Base-by-base conservation (phyloP, 2,329 filamentous ascomycete species). In the Penicillium sp. region DNA sequence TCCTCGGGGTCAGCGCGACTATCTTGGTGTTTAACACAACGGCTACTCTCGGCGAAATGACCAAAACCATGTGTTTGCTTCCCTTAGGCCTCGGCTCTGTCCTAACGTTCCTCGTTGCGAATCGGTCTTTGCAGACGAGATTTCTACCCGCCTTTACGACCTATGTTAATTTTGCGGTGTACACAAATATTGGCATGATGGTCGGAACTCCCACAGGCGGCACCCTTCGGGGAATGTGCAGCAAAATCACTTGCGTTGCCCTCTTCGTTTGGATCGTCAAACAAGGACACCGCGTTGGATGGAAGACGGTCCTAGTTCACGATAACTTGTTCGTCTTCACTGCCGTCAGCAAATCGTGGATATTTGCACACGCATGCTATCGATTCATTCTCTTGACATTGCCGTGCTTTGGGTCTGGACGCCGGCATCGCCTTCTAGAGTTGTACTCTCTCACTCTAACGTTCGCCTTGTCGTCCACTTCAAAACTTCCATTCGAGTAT, bases 351-450 rank as follows among this genome's bases (percentile, higher is more conserved):
- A 61, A 60, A 49, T 60, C 59, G 41, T 62, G 60, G 60, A 61
- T 62, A 52, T 56, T 61, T 56, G 56, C 60, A 51, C 60, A 62
- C 50, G 60, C 60, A 17, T 46, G 58, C 46, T 62, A 62, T 56
- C 55, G 60, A 52, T 60, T 56, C 43, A 40, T 62, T 58, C 60
- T 62, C 42, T 52, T 62, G 30, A 62, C 60, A 37, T 54, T 62
- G 52, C 59, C 60, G 18, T 56, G 54, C 49, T 62, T 62, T 52
- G 60, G 59, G 32, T 58, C 54, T 51, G 60, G 60, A 45, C 59
- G 60, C 46, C 56, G 59, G n/a, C 52, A 61, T 52, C 55, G 59
- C 43, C 59, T 62, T 51, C 46, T 62, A 51, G 59, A 62, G 49
- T 29, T 61, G 13, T 62, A 62, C 52, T 42, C 46, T 42, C 46